A percentile compares a stretch with the other conserved stretches of the same genome.
These are phyloP conservation scores for Zymoseptoria pseudotritici DNA, from an alignment of 2,329 filamentous ascomycete species.

Conservation along the genomic window DNA sequence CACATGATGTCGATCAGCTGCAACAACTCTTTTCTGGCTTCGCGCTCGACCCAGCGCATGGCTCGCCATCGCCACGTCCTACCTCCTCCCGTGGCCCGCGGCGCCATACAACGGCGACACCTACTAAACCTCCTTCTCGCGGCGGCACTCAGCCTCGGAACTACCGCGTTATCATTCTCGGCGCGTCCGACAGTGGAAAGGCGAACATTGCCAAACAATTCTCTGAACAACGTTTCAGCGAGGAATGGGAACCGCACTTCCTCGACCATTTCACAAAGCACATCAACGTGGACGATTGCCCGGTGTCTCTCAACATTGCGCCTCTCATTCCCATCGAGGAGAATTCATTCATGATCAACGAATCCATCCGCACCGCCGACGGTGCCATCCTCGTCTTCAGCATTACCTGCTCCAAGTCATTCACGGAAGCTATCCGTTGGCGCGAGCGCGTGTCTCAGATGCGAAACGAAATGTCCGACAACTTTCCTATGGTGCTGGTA, in stretches of 20 bases:
- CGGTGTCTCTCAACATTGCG: not conserved
- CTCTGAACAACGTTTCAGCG: not conserved
- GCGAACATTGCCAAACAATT: not conserved
- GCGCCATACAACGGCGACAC: not conserved
- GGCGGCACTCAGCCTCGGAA: not conserved
- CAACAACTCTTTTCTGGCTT: not conserved
- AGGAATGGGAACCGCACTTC: not conserved
- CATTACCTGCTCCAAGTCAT: not conserved
- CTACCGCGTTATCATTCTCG: not conserved
- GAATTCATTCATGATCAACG: not conserved
- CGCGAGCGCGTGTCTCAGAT: not conserved
- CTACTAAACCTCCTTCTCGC: not conserved
- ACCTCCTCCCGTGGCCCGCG: not conserved
- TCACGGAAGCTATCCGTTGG: not conserved
- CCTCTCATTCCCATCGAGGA: not conserved
- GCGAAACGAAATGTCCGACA: not conserved
- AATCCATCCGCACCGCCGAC: not conserved
- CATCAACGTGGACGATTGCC: not conserved
- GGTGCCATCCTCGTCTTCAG: not conserved
- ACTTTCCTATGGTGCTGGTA: not conserved
- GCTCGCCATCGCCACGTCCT: not conserved
- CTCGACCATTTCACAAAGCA: not conserved
- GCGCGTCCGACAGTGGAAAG: not conserved
- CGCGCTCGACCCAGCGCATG: not conserved
- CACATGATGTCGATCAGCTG: not conserved